phyloP scores from a whole-genome alignment of 2,329 filamentous ascomycete species.

The Stagonosporopsis vannaccii region DNA sequence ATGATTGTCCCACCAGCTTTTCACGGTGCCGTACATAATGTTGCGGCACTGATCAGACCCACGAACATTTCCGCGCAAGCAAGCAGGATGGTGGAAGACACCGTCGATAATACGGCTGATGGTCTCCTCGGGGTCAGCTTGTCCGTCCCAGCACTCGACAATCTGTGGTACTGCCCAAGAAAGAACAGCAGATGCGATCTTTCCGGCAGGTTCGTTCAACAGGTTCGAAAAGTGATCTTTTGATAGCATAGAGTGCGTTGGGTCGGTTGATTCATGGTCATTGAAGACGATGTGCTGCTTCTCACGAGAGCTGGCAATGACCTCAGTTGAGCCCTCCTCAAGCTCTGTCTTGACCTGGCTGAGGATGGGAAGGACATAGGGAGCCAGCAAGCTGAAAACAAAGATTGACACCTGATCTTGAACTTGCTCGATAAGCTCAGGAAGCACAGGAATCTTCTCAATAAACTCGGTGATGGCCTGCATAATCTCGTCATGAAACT shows the following conservation, averaged over 20 bases:
- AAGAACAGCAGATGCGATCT: slow-evolving; percentile 78
- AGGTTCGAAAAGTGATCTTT: slow-evolving; percentile 95
- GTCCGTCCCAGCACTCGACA: slow-evolving; percentile 86
- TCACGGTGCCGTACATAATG: slow-evolving; percentile 80
- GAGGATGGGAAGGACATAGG: slow-evolving; percentile 86
- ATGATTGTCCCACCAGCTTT: slow-evolving; percentile 82
- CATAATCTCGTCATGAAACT: slow-evolving; percentile 91
- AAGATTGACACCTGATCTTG: slow-evolving; percentile 88
- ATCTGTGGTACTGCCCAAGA: slow-evolving; percentile 89
- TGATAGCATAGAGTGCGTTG: slow-evolving; percentile 93
- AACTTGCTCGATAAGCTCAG: slow-evolving; percentile 83
- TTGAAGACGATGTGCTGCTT: slow-evolving; percentile 89
- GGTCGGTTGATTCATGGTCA: slow-evolving; percentile 77
- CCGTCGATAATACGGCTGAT: slow-evolving; percentile 80
- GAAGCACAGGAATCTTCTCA: slow-evolving; percentile 84
- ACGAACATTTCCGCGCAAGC: slow-evolving; percentile 69
- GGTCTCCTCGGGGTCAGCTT: slow-evolving; percentile 73
- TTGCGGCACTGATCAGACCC: slow-evolving; percentile 74
- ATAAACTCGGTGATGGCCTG: slow-evolving; percentile 78
- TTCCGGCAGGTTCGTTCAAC: slow-evolving; percentile 87
- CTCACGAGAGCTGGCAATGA: slow-evolving; percentile 82
- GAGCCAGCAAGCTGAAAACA: slow-evolving; percentile 89
- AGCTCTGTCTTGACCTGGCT: slow-evolving; percentile 87
- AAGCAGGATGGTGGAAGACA: slow-evolving; percentile 87
- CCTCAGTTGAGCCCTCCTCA: slow-evolving; percentile 82